These are phyloP conservation scores for Alternaria brassicae DNA, from an alignment of 2,329 filamentous ascomycete genomes.

Conservation along the genomic window DNA sequence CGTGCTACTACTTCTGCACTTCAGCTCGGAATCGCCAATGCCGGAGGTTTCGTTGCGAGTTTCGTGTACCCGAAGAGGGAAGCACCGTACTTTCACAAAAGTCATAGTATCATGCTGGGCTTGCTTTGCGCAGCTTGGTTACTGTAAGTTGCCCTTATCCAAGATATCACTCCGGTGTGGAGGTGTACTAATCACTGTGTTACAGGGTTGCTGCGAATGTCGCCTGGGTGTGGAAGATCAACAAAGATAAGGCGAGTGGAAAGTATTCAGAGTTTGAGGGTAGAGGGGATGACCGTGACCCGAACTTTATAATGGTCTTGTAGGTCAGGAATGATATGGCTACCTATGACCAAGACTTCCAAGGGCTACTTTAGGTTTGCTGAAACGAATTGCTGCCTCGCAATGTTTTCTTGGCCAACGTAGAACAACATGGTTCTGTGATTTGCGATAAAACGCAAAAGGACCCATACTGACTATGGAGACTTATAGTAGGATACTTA, in stretches of 20 bases:
- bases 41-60: constrained; percentile 70
- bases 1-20: constrained; percentile 70
- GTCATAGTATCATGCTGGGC: constrained; percentile 67
- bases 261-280: constrained; percentile 66
- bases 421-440: neutral
- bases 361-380: neutral
- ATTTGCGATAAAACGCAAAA: neutral
- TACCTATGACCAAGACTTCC: neutral
- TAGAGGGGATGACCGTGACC: constrained; percentile 69
- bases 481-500: neutral
- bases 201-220: constrained; percentile 66
- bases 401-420: neutral
- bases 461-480: neutral
- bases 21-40: constrained; percentile 71
- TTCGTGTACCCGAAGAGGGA: constrained; percentile 68
- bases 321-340: constrained; percentile 37
- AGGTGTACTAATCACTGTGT: neutral
- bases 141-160: constrained; percentile 58
- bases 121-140: constrained; percentile 69
- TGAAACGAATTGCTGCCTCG: neutral
- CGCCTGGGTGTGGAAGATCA: constrained; percentile 68
- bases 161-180: neutral
- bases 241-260: constrained; percentile 66
- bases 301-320: constrained; percentile 66
- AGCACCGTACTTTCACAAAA: constrained; percentile 64